Base-by-base conservation (phyloP, 2,329 filamentous ascomycete genomes). In the Nannizziopsis arthrosporioides region DNA sequence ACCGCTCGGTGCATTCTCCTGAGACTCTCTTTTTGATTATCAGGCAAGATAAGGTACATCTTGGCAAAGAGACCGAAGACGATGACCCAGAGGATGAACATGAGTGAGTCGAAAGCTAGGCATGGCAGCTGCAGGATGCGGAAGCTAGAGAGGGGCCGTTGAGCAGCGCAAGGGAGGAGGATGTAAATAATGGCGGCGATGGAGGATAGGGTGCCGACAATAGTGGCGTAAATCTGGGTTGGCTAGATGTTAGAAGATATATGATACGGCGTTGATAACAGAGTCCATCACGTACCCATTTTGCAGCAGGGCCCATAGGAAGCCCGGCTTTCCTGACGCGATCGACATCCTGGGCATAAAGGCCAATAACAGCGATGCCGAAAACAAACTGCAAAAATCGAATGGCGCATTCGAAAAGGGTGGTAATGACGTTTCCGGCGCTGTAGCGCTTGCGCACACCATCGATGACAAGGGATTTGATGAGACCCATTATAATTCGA, bases 51-150 rank as follows among this genome's bases (percentile, higher is more conserved):
- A 61, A 94, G 84, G 71, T 82, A 94, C 73, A 90, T 78, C 57
- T 75, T 80, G 47, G 81, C 88, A 62, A 94, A 94, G 51, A 92
- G 70, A 14, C 86, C 88, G 63, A 94, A 94, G 5, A 92, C 73
- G 1, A 80, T 77, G 51, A 87, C 78, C 82, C 85, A 94, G 27
- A 93, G 75, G 53, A 92, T 71, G 57, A 84, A 85, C 14, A 93
- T 66, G 11, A 90, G 61, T 34, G 73, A 67, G 63, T 88, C 83
- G 81, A 85, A 87, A 44, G 72, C 67, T 60, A 85, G 84, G 46
- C 78, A 54, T 11, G 63, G 62, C 2, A 68, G 44, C 31, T 58
- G 55, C 42, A 59, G 14, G 11, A 47, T 14, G 5, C 22, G 42
- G 10, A 60, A 51, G 35, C 53, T 42, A 30, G 67, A 63, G 17